Evolutionary conservation across 2,329 filamentous ascomycete species (phyloP).

Genomic region (Botryotinia calthae): DNA sequence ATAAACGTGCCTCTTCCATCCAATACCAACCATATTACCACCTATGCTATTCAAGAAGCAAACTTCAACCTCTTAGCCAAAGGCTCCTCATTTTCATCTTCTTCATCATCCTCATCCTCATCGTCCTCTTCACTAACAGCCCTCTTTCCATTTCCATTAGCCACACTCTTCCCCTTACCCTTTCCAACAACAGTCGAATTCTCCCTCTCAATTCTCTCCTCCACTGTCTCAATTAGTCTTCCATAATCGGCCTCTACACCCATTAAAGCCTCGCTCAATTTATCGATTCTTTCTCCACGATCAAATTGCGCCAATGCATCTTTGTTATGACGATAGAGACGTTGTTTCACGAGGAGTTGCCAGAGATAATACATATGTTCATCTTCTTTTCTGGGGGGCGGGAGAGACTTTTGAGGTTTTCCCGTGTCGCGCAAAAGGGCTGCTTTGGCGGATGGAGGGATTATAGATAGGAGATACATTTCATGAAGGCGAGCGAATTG

Average conservation of each 20-base stretch:
- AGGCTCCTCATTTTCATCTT: constrained; percentile 23
- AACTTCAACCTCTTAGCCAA: constrained; percentile 32
- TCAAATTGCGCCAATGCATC: constrained; percentile 70
- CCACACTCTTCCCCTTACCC: not conserved
- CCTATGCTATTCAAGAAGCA: not conserved
- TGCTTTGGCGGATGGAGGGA: constrained; percentile 56
- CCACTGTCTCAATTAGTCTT: constrained; percentile 50
- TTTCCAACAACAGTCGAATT: constrained; percentile 9
- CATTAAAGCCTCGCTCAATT: constrained; percentile 66
- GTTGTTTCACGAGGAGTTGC: constrained; percentile 72
- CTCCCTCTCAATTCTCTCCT: constrained; percentile 25
- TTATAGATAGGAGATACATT: constrained; percentile 66
- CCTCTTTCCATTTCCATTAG: not conserved
- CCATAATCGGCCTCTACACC: constrained; percentile 72
- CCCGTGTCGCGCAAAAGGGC: constrained; percentile 42
- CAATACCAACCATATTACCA: not conserved
- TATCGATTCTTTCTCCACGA: constrained; percentile 64
- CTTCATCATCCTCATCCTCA: constrained; percentile 22
- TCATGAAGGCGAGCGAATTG: constrained; percentile 75
- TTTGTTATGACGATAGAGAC: constrained; percentile 72
- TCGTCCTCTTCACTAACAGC: constrained; percentile 17
- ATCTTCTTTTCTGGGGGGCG: constrained; percentile 45
- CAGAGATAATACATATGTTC: constrained; percentile 67
- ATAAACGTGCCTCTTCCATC: not conserved
- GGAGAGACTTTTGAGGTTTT: constrained; percentile 30